Evolutionary conservation across 805 yeast genomes (phyloP).

Genomic region (Starmerella roubikii): DNA sequence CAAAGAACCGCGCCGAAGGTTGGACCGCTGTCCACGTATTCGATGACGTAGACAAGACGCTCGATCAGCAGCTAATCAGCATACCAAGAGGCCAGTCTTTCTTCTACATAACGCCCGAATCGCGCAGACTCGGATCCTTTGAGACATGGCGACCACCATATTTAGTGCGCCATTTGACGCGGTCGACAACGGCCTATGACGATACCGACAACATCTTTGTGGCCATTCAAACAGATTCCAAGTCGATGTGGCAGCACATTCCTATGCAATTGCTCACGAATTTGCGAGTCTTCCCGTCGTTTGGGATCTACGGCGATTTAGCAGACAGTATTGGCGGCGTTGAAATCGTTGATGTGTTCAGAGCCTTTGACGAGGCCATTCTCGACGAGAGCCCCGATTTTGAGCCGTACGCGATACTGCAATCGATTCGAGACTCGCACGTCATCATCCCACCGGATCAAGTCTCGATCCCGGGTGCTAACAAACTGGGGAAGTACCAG

Average conservation of each 20-base stretch:
- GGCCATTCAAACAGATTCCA: slow-evolving; percentile 18
- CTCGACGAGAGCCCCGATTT: slow-evolving; percentile 10
- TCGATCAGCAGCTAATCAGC: too few relatives aligned
- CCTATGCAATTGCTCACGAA: slow-evolving; percentile 21
- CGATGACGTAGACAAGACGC: too few relatives aligned
- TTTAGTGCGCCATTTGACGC: not conserved
- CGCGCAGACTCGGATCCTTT: slow-evolving; percentile 21
- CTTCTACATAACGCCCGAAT: slow-evolving; percentile 22
- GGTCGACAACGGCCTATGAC: not conserved
- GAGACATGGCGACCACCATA: slow-evolving; percentile 24
- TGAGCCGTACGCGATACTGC: slow-evolving; percentile 19
- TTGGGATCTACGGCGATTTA: slow-evolving; percentile 19
- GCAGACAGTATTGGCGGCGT: slow-evolving; percentile 20
- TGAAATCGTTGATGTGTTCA: slow-evolving; percentile 21
- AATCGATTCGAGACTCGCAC: slow-evolving; percentile 17
- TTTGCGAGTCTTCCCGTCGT: slow-evolving; percentile 18
- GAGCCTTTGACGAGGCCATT: slow-evolving; percentile 6
- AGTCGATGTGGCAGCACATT: slow-evolving; percentile 20
- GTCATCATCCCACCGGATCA: slow-evolving; percentile 16
- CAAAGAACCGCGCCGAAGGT: too few relatives aligned
- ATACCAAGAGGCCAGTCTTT: slow-evolving; percentile 19
- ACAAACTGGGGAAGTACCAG: slow-evolving; percentile 16
- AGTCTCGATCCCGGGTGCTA: slow-evolving; percentile 12
- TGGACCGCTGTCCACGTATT: too few relatives aligned
- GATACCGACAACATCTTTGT: slow-evolving; percentile 16